phyloP scores from a whole-genome alignment of 139 green algal genomes.

The Tetraselmis chui region DNA sequence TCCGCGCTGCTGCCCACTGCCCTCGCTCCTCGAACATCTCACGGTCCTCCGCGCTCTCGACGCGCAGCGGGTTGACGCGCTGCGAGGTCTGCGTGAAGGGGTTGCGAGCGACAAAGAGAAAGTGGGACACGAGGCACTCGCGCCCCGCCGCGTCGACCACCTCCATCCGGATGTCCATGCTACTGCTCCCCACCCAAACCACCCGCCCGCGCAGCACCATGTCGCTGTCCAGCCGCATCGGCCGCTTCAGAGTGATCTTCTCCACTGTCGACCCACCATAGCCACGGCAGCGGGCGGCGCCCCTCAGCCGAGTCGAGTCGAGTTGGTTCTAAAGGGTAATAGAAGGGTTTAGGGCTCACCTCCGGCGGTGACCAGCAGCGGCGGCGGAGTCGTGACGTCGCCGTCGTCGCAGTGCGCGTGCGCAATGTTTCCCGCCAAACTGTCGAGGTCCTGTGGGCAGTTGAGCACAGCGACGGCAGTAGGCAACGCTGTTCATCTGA shows the following conservation, averaged over 20 bases:
- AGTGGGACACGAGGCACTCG: constrained; percentile 45
- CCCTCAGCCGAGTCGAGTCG: too few species aligned
- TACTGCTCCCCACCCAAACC: constrained; percentile 63
- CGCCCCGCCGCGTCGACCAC: constrained; percentile 13
- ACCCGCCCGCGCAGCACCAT: constrained; percentile 39
- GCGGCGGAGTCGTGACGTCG: constrained; percentile 24
- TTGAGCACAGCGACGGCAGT: too few species aligned
- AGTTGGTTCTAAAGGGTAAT: too few species aligned
- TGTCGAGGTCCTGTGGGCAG: constrained; percentile 65
- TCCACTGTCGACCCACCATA: background rate
- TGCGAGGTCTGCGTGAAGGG: constrained; percentile 32
- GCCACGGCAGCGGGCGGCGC: too few species aligned
- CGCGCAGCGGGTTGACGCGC: constrained; percentile 46
- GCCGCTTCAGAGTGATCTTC: constrained; percentile 1
- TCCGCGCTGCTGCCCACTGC: constrained; percentile 35
- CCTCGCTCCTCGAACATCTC: constrained; percentile 37
- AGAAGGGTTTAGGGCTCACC: constrained; percentile 37
- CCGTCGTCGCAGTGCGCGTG: constrained; percentile 47
- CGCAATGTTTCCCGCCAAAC: constrained; percentile 67
- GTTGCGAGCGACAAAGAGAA: constrained; percentile 77
- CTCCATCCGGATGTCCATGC: constrained; percentile 71
- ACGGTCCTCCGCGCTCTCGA: constrained; percentile 27
- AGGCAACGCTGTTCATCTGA: too few species aligned
- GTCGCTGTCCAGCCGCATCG: background rate
- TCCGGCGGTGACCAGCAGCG: constrained; percentile 64